phyloP scores from a whole-genome alignment of 148 eudicot species.

The Polygonum aviculare region DNA sequence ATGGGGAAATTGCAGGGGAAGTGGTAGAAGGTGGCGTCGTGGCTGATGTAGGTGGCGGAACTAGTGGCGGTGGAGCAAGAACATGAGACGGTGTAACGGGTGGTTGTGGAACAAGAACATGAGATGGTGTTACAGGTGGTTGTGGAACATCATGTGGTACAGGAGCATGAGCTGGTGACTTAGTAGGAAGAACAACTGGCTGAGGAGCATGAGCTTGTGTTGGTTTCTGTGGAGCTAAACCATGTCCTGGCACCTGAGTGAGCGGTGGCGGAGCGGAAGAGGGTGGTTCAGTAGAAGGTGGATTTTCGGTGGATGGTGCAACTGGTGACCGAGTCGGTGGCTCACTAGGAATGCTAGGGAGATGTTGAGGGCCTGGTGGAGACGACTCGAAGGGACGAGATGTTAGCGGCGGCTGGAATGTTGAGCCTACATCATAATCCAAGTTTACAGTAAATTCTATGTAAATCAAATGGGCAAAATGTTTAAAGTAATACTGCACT shows the following conservation, averaged over 20 bases:
- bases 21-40: background rate
- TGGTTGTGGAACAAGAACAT: conserved; percentile 9
- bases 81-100: background rate
- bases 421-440: conserved; percentile 13
- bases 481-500: background rate
- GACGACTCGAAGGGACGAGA: conserved; percentile 16
- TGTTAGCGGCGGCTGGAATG: conserved; percentile 11
- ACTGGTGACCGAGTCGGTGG: conserved; percentile 6
- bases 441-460: background rate
- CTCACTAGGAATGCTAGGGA: background rate
- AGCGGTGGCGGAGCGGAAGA: conserved; percentile 1
- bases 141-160: conserved; percentile 1
- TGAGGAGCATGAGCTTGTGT: background rate
- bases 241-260: background rate
- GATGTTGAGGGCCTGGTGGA: conserved; percentile 4
- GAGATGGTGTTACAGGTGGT: background rate
- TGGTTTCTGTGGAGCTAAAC: conserved; percentile 10
- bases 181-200: background rate
- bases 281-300: background rate
- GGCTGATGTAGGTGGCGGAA: conserved; percentile 9
- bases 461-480: background rate
- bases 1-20: conserved; percentile 6
- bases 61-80: conserved; percentile 9
- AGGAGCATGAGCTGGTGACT: background rate
- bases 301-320: background rate